Base-by-base conservation (phyloP, 176 grass and related monocot genomes). In the Phoenix roebelenii region DNA sequence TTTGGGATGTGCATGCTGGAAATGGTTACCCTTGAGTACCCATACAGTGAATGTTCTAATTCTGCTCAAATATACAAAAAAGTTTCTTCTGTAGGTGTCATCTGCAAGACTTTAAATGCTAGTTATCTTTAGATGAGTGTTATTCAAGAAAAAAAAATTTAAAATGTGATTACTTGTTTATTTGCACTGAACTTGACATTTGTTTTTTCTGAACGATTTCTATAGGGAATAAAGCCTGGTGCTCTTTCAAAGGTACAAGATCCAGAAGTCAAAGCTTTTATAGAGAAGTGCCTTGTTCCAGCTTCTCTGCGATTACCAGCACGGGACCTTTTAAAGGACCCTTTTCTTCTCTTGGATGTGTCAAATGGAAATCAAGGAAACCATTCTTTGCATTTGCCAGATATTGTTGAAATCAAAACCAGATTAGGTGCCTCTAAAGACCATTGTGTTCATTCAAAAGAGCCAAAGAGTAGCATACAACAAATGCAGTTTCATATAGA, bases 1-100 rank as follows among this genome's bases (percentile, higher is more conserved):
- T 86, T 82, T 25, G 83, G 83, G 20, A 74, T 86, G 78, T 82
- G 78, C 30, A 86, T 85, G 77, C 77, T 85, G 9, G 83, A 85
- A 65, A 68, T 85, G 64, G 58, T 86, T 61, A 86, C 83, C 18
- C 65, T 75, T 63, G 83, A 86, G 64, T 81, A 73, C 57, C 78
- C 83, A 1, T 86, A 86, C 18, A 74, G 70, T 67, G 78, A 86
- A 74, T 81, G 74, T 29, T 52, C 60, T 61, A 67, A 58, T 28
- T 74, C 65, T 60, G 70, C 32, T 19, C 74, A 81, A 26, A 71
- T 78, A 82, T 86, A 78, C 48, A 81, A 74, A 49, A 86, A 81
- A 22, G 64, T 86, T 52, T 66, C 61, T 71, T 23, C 64, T 65
- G 83, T 85, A 80, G 54, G 82, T 29, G 17, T 25, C 64, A 29